Base-by-base conservation (phyloP, 805 yeast species). In the Suhomyces xylopsoci region DNA sequence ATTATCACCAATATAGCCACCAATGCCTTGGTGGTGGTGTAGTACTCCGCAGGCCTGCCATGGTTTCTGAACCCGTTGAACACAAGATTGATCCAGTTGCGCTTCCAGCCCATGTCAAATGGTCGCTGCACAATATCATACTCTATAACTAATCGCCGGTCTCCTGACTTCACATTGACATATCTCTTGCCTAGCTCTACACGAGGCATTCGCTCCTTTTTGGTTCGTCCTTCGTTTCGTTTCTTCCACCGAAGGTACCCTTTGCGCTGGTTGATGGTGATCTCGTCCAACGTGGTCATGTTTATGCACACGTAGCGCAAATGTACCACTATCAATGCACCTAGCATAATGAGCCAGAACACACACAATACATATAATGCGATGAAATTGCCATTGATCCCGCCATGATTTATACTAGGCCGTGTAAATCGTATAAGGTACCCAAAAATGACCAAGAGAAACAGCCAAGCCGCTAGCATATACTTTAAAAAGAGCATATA, bases 281-380 rank as follows among this genome's bases (percentile, higher is more conserved):
- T 62, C 34, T 81, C 84, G 56, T 87, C 93, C 10, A 89, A 61
- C 0, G 90, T 78, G 0, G 89, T 81, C 53, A 75, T 67, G 58
- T 87, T 85, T 7, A 55, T 53, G 1, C 57, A 47, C 20, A 86
- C 70, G 60, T 81, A 82, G 45, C 67, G 58, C 2, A 77, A 20
- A 54, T 83, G 84, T 34, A 76, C 69, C 0, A 63, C 58, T 2
- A 76, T 58, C 48, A 86, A 67, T 0, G 78, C 73, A 0, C 67
- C 56, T 2, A 81, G 59, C 67, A 85, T 73, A 1, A 80, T 5
- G 15, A 80, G 49, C 75, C 81, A 77, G 25, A 79, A 60, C 1
- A 77, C 79, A 14, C 76, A 58, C 1, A 80, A 54, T 0, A 82
- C 68, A 40, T 79, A 78, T 7, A 81, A 49, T 0, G 77, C 79